Evolutionary conservation across 495 filamentous ascomycete genomes (phyloP).

Genomic region (Aspergillus cavernicola): DNA sequence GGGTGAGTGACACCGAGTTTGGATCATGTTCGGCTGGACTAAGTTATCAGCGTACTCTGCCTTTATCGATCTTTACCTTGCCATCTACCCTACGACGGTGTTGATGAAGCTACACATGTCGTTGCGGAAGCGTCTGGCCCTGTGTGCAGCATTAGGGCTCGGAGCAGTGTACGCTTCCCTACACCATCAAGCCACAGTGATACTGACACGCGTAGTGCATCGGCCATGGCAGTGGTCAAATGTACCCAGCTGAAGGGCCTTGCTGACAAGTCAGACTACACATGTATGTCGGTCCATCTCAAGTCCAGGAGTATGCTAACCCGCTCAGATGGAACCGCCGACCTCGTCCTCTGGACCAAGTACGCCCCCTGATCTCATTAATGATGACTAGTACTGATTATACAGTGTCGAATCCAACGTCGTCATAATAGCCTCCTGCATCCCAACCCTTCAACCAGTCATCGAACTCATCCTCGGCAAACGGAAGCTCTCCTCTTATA

Average conservation of each 20-base stretch:
- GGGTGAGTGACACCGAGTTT: conserved; percentile 16
- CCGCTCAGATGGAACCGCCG: conserved; percentile 28
- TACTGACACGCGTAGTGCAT: conserved; percentile 21
- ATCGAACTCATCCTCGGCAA: conserved; percentile 36
- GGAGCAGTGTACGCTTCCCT: conserved; percentile 30
- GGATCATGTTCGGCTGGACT: neutral
- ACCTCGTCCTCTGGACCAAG: conserved; percentile 38
- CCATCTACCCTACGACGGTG: conserved; percentile 29
- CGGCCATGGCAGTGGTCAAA: conserved; percentile 35
- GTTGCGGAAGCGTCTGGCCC: conserved; percentile 33
- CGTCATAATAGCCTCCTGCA: conserved; percentile 41
- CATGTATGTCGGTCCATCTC: conserved; percentile 23
- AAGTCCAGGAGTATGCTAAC: neutral
- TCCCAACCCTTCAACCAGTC: conserved; percentile 39
- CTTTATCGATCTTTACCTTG: conserved; percentile 34
- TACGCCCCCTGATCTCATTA: conserved; percentile 4
- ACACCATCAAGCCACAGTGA: neutral
- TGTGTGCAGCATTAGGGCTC: conserved; percentile 33
- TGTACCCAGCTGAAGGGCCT: conserved; percentile 33
- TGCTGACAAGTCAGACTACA: conserved; percentile 32
- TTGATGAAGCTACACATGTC: conserved; percentile 39
- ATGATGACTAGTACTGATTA: neutral
- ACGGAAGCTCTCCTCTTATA: conserved; percentile 25
- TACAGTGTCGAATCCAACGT: conserved; percentile 40
- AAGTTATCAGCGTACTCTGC: conserved; percentile 29